phyloP scores from a whole-genome alignment of 2,329 filamentous ascomycete species.

The Penicillium sp. region DNA sequence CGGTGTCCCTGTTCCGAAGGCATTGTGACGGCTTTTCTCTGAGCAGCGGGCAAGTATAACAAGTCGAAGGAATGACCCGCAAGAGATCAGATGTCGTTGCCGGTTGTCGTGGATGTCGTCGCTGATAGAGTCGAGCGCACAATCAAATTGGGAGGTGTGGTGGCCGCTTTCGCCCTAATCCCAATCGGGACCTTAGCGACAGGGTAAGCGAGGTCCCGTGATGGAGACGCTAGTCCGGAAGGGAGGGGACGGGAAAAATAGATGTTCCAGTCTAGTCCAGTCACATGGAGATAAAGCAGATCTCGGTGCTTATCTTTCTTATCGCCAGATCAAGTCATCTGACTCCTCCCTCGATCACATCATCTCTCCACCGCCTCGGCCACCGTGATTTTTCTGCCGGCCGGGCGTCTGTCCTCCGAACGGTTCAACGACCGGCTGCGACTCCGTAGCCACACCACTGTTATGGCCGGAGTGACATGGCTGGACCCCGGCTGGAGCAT shows the following conservation, averaged over 20 bases:
- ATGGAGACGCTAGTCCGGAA: constrained; percentile 29
- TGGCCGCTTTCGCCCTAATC: constrained; percentile 41
- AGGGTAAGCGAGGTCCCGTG: constrained; percentile 44
- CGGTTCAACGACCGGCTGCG: not conserved
- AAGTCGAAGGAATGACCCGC: constrained; percentile 49
- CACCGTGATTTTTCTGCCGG: constrained; percentile 20
- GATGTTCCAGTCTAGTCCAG: not conserved
- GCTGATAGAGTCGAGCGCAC: constrained; percentile 44
- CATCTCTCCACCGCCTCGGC: constrained; percentile 18
- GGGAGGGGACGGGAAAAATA: not conserved
- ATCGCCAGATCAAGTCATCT: not conserved
- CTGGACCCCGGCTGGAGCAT: constrained; percentile 16
- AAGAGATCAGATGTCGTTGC: constrained; percentile 43
- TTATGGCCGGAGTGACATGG: constrained; percentile 16
- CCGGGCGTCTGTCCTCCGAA: constrained; percentile 40
- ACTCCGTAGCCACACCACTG: not conserved
- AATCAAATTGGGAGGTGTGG: constrained; percentile 47
- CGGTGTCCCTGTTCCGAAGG: constrained; percentile 85
- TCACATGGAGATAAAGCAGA: not conserved
- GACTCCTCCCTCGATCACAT: constrained; percentile 10
- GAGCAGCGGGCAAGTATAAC: constrained; percentile 47
- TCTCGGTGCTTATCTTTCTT: not conserved
- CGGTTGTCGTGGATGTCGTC: constrained; percentile 49
- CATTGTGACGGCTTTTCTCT: constrained; percentile 69
- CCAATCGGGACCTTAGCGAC: constrained; percentile 44